Percentiles rank a stretch among this genome's conserved stretches.
phyloP scores from a whole-genome alignment of 2,329 filamentous ascomycete species.

The Rutstroemia sp. region DNA sequence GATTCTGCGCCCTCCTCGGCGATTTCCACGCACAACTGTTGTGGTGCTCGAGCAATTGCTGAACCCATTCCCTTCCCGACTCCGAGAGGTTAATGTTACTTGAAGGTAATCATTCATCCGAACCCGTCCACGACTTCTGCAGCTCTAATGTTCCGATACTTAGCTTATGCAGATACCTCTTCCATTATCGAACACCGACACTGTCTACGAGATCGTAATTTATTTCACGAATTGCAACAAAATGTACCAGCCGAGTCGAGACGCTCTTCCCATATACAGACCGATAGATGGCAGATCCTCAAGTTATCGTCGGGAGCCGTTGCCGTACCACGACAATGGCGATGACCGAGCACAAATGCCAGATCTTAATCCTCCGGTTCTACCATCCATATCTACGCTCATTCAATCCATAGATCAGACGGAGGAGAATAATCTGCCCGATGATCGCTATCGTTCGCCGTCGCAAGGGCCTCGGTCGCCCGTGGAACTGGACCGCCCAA shows the following conservation, averaged over 20 bases:
- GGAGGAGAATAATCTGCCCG: background rate
- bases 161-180: conserved; percentile 10
- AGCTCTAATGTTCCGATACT: conserved; percentile 6
- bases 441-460: background rate
- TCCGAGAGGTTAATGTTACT: background rate
- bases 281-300: conserved; percentile 1
- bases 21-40: background rate
- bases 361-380: background rate
- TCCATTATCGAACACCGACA: background rate
- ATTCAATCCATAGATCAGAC: conserved; percentile 1
- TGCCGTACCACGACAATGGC: conserved; percentile 6
- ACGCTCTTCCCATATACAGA: conserved; percentile 3
- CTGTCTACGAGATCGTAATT: conserved; percentile 4
- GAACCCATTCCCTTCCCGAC: background rate
- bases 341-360: conserved; percentile 6
- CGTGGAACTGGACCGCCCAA: background rate
- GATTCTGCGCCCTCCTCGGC: conserved; percentile 5
- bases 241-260: conserved; percentile 4
- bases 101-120: background rate
- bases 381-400: conserved; percentile 6
- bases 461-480: conserved; percentile 6
- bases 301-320: background rate
- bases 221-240: conserved; percentile 3
- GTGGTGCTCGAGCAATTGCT: background rate
- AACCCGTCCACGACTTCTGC: background rate